Conservation (phyloP, 1,284 basidiomycete species). For the Leccinum pachyderme region DNA sequence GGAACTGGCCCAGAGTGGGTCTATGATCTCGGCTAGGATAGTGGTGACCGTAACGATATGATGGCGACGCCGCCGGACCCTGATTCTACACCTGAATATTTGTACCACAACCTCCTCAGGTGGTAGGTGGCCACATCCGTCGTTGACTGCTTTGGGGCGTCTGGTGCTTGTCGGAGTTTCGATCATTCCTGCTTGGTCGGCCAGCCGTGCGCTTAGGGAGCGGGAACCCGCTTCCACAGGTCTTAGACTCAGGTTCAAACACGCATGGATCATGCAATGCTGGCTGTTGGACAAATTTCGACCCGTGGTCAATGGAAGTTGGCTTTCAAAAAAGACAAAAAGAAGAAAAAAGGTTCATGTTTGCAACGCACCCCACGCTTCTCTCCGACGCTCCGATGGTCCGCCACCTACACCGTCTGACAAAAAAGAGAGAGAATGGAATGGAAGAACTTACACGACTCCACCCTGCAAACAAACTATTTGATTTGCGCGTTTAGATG, state of each 20-base stretch:
- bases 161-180: background rate
- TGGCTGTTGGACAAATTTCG: background rate
- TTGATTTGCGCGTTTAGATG: background rate
- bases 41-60: background rate
- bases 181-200: background rate
- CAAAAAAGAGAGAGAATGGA: conserved; percentile 1
- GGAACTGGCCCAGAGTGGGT: background rate
- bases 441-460: conserved; percentile 1
- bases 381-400: conserved; percentile 10
- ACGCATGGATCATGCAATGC: background rate
- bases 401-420: conserved; percentile 6
- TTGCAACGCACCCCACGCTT: background rate
- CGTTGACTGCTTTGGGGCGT: background rate
- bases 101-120: background rate
- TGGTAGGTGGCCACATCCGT: background rate
- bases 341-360: background rate
- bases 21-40: background rate
- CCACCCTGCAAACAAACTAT: background rate
- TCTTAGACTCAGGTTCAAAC: background rate
- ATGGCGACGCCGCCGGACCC: background rate
- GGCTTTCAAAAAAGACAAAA: background rate
- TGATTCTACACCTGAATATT: background rate
- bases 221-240: background rate
- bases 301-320: background rate
- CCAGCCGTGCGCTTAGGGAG: background rate